A percentile compares a stretch with the other conserved stretches of the same genome.
phyloP scores from a whole-genome alignment of 768 basidiomycete genomes.

The Lactifluus volemus region DNA sequence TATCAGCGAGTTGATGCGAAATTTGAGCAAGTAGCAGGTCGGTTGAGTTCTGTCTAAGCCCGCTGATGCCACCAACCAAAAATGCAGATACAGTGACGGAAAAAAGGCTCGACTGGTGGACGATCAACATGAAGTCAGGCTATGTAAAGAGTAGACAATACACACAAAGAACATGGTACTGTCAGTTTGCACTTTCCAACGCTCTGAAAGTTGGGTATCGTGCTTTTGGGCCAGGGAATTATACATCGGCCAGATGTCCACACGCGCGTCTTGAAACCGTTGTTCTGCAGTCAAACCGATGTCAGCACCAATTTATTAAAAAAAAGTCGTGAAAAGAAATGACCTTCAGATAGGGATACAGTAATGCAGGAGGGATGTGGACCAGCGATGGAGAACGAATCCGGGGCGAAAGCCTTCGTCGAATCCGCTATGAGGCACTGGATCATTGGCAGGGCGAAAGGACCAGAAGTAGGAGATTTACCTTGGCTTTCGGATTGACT shows the following conservation, averaged over 20 bases:
- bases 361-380: neutral
- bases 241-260: conserved; percentile 7
- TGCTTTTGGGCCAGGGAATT: neutral
- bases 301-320: neutral
- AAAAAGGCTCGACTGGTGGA: conserved; percentile 3
- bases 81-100: conserved; percentile 4
- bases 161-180: conserved; percentile 1
- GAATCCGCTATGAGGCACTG: neutral
- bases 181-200: conserved; percentile 3
- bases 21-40: conserved; percentile 5
- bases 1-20: conserved; percentile 2
- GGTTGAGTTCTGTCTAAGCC: neutral
- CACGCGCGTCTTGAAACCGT: neutral
- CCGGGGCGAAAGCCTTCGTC: neutral
- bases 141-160: neutral
- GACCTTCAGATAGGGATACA: neutral
- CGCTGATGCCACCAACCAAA: neutral
- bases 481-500: neutral
- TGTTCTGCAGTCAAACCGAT: neutral
- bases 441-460: neutral
- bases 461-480: neutral
- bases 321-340: neutral
- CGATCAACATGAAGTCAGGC: neutral
- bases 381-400: neutral
- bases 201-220: neutral